A percentile compares a stretch with the other conserved stretches of the same genome.
Conservation (phyloP, 192 early-diverging fungal species). For the Ambispora gerdemannii region DNA sequence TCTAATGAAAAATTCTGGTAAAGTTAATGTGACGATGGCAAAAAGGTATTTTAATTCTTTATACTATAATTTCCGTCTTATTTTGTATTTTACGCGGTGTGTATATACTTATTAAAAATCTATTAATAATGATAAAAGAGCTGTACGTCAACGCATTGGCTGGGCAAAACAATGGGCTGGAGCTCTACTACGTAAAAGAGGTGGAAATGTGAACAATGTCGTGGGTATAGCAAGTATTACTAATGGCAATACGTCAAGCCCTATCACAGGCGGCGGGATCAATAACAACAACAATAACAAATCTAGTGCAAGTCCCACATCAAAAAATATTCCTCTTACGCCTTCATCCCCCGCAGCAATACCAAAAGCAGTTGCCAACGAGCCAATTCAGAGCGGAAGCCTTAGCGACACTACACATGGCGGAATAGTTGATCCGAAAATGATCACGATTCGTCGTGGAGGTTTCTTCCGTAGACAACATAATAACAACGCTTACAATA, state of each 20-base stretch:
- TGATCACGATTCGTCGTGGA: neutral
- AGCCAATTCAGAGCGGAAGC: conserved; percentile 28
- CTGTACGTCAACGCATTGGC: conserved; percentile 46
- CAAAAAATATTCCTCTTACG: neutral
- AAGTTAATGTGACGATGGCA: conserved; percentile 54
- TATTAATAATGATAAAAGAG: conserved; percentile 30
- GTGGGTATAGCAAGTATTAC: too few relatives aligned
- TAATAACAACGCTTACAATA: neutral
- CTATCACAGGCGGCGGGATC: conserved; percentile 3
- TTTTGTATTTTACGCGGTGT: too few relatives aligned
- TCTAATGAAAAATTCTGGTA: conserved; percentile 53
- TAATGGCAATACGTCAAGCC: too few relatives aligned
- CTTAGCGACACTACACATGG: conserved; percentile 27
- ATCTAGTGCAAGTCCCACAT: neutral
- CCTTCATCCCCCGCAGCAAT: neutral
- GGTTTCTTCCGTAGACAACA: conserved; percentile 15
- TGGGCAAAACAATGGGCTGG: conserved; percentile 57
- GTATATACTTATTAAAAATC: too few relatives aligned
- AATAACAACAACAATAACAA: conserved; percentile 15
- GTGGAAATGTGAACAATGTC: too few relatives aligned
- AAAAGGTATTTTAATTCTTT: conserved; percentile 33
- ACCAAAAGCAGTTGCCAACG: conserved; percentile 6
- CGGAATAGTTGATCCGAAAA: neutral
- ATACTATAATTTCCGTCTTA: neutral
- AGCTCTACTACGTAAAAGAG: conserved; percentile 36